phyloP scores from a whole-genome alignment of 176 grass and related monocot species.

The Lolium perenne region DNA sequence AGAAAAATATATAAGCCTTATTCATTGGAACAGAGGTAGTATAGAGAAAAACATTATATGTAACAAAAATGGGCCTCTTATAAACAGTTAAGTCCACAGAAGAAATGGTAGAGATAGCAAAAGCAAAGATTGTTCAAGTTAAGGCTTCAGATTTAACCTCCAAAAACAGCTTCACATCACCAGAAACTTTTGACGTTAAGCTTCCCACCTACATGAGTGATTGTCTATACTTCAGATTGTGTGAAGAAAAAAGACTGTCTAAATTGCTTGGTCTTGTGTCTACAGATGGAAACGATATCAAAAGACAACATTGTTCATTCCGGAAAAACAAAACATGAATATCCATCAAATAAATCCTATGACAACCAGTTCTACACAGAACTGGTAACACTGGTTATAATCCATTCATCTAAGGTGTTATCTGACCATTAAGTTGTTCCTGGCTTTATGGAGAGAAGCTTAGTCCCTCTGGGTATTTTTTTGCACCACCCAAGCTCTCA shows the following conservation, averaged over 20 bases:
- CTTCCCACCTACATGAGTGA: conserved; percentile 14
- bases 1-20: no score
- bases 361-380: not conserved
- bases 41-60: not conserved
- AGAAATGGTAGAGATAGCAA: not conserved
- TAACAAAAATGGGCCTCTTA: conserved; percentile 3
- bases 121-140: conserved; percentile 21
- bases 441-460: no score
- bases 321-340: not conserved
- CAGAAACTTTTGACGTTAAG: not conserved
- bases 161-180: conserved; percentile 38
- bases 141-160: conserved; percentile 41
- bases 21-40: not conserved
- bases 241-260: not conserved
- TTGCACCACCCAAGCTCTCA: no score
- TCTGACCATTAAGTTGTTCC: no score
- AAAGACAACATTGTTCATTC: not conserved
- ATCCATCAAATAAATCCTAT: not conserved
- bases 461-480: no score
- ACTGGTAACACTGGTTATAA: not conserved
- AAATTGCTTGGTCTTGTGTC: not conserved
- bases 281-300: not conserved
- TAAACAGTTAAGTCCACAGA: not conserved
- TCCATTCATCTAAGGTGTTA: not conserved
- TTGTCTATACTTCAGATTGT: not conserved